A percentile compares a stretch with the other conserved stretches of the same genome.
Conservation (phyloP, 768 basidiomycete species). For the Panaeolus papilionaceus region DNA sequence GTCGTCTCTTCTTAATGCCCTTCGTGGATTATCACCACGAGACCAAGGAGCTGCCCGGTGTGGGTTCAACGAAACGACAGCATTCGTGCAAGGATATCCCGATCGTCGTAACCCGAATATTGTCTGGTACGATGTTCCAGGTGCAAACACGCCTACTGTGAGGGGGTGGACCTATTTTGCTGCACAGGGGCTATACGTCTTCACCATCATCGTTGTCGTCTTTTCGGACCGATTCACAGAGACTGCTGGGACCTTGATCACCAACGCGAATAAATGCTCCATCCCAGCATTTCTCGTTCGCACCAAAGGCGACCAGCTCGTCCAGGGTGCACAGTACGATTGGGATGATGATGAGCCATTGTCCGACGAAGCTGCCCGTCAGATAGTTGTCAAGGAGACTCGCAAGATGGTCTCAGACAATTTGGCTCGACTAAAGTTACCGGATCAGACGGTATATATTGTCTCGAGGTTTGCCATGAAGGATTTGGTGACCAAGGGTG, state of each 20-base stretch:
- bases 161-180: constrained; percentile 44
- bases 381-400: too few species aligned
- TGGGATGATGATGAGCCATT: too few species aligned
- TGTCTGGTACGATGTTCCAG: constrained; percentile 43
- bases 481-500: too few species aligned
- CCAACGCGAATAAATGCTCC: constrained; percentile 33
- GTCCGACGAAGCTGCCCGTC: too few species aligned
- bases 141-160: constrained; percentile 38
- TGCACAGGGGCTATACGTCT: constrained; percentile 41
- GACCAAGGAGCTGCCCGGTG: too few species aligned
- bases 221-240: constrained; percentile 39
- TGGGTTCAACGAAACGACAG: too few species aligned
- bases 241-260: constrained; percentile 41
- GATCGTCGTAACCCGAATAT: constrained; percentile 29
- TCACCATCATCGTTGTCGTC: constrained; percentile 39
- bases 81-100: constrained; percentile 31
- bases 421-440: too few species aligned
- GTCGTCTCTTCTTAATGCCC: constrained; percentile 36
- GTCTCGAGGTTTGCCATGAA: too few species aligned
- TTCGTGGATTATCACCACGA: too few species aligned
- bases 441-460: too few species aligned
- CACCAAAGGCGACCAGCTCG: constrained; percentile 38
- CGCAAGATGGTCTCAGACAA: too few species aligned
- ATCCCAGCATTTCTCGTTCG: constrained; percentile 43
- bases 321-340: too few species aligned